Evolutionary conservation across 2,329 filamentous ascomycete genomes (phyloP).

Genomic region (Aspergillus eucalypticola): DNA sequence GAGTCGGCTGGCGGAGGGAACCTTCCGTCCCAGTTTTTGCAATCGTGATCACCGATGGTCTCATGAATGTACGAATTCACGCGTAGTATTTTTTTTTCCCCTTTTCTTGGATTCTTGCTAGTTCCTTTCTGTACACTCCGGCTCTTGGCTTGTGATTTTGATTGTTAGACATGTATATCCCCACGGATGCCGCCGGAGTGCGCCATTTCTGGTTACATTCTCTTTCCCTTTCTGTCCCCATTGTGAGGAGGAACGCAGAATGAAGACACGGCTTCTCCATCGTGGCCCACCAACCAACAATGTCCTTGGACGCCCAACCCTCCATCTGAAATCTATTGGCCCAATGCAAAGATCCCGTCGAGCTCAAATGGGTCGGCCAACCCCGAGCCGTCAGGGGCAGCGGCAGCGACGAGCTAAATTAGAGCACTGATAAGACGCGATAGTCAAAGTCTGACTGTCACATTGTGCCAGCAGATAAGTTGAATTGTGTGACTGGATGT

Average conservation of each 20-base stretch:
- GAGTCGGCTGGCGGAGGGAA: slow-evolving; percentile 15
- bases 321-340: too few relatives aligned
- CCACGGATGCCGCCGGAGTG: not conserved
- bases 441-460: slow-evolving; percentile 11
- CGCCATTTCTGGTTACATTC: not conserved
- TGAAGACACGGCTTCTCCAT: not conserved
- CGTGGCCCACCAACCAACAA: not conserved
- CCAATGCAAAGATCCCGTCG: too few relatives aligned
- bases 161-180: not conserved
- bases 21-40: slow-evolving; percentile 32
- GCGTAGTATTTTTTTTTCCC: not conserved
- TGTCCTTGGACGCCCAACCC: too few relatives aligned
- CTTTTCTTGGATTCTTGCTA: not conserved
- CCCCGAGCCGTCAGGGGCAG: not conserved
- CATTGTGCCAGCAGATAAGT: slow-evolving; percentile 9
- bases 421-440: not conserved
- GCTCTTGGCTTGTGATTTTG: too few relatives aligned
- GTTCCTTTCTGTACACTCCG: too few relatives aligned
- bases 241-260: not conserved
- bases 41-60: slow-evolving; percentile 9
- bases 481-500: not conserved
- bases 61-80: not conserved
- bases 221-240: not conserved
- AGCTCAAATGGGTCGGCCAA: not conserved
- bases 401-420: not conserved